Evolutionary conservation across 495 filamentous ascomycete species (phyloP), one percentile per base, ranked within the genome.

Genomic region (Xylaria grammica): DNA sequence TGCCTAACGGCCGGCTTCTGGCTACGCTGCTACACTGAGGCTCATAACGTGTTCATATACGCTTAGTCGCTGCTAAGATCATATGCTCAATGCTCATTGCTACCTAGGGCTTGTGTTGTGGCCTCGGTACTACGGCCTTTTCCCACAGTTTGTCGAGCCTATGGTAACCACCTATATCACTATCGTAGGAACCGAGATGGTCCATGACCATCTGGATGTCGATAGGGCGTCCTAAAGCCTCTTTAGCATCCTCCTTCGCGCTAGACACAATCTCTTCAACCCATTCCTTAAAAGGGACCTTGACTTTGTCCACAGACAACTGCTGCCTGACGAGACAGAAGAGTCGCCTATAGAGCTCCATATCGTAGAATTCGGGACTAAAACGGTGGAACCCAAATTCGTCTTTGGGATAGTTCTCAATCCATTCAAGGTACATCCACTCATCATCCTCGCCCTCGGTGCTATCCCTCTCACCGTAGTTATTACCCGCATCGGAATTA

Each of bases 141-240:
- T n/a, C n/a, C n/a, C n/a, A n/a, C n/a, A n/a, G n/a, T n/a, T n/a
- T n/a, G n/a, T n/a, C n/a, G n/a, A n/a, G n/a, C n/a, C n/a, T n/a
- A n/a, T n/a, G n/a, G n/a, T n/a, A n/a, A n/a, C n/a, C n/a, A n/a
- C n/a, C n/a, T n/a, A n/a, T n/a, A n/a, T n/a, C n/a, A n/a, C n/a
- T n/a, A n/a, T n/a, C n/a, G n/a, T n/a, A n/a, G n/a, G n/a, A n/a
- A 24, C 51, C 30, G n/a, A 11, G 11, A 36, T 20, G 19, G 10
- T 54, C 51, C 30, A 54, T 34, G 4, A 54, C 51, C 30, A 54
- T 36, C 29, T 54, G 30, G 34, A 36, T 7, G 34, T 22, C 30
- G 2, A 54, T 3, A 36, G 51, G 51, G n/a, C 11, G n/a, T 22
- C 4, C 5, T 4, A 0, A 54, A 24, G 5, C 3, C 19, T 36